Conservation (phyloP, 805 yeast genomes). For the Vanderwaltozyma tropicalis region DNA sequence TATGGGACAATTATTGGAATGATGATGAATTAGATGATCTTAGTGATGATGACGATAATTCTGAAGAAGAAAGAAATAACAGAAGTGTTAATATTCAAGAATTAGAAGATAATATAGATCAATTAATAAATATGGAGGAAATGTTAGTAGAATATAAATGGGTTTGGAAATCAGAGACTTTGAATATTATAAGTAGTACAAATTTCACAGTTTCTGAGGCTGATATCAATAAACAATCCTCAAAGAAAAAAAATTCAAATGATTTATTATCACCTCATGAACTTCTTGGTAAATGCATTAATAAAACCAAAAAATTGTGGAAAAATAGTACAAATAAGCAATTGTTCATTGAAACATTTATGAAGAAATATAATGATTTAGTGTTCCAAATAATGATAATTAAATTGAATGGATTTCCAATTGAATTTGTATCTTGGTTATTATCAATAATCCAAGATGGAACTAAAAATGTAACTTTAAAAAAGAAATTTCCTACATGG, state of each 20-base stretch:
- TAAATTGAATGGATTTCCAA: conserved; percentile 13
- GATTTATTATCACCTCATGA: conserved; percentile 6
- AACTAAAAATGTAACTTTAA: neutral
- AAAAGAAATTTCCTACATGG: conserved; percentile 9
- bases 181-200: conserved; percentile 15
- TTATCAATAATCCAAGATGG: conserved; percentile 2
- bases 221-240: conserved; percentile 51
- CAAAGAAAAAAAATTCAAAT: conserved; percentile 19
- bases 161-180: conserved; percentile 12
- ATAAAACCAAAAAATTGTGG: conserved; percentile 14
- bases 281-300: conserved; percentile 8
- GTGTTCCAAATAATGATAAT: conserved; percentile 10
- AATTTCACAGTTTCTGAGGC: conserved; percentile 31
- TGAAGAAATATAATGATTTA: conserved; percentile 8
- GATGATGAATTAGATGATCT: conserved; percentile 20
- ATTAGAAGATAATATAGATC: conserved; percentile 3
- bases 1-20: conserved; percentile 65
- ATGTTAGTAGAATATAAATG: conserved; percentile 8
- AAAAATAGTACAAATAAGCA: conserved; percentile 5
- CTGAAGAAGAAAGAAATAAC: conserved; percentile 3
- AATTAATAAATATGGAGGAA: conserved; percentile 3
- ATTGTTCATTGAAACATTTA: conserved; percentile 7
- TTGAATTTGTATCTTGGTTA: conserved; percentile 11
- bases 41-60: conserved; percentile 11
- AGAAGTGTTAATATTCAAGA: neutral